These are phyloP conservation scores for Anthracocystis panici-leucophaei DNA, from an alignment of 1,284 basidiomycete species.

Conservation along the genomic window DNA sequence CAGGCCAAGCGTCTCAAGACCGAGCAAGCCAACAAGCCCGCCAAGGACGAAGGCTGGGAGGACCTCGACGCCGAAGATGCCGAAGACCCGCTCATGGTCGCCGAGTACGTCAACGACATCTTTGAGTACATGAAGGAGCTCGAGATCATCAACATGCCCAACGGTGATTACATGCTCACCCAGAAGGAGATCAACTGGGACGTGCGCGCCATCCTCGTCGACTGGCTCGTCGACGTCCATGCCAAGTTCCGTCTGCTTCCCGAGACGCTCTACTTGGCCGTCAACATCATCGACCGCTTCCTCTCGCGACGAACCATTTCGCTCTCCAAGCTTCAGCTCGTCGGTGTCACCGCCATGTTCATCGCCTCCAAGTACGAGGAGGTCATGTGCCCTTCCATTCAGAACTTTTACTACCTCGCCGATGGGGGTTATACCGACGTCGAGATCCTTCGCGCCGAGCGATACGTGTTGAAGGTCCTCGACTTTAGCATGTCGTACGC, in stretches of 20 bases:
- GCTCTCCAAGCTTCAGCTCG: constrained; percentile 91
- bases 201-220: constrained; percentile 85
- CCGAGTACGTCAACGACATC: constrained; percentile 94
- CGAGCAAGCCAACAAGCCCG: constrained; percentile 42
- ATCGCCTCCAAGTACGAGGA: constrained; percentile 96
- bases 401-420: constrained; percentile 78
- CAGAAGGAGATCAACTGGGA: constrained; percentile 68
- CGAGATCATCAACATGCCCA: constrained; percentile 72
- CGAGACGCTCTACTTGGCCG: constrained; percentile 93
- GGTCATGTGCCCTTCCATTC: constrained; percentile 88
- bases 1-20: constrained; percentile 56
- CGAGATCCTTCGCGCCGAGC: constrained; percentile 77
- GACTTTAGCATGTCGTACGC: constrained; percentile 93
- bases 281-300: constrained; percentile 98
- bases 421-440: constrained; percentile 66
- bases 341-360: constrained; percentile 93
- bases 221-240: constrained; percentile 98
- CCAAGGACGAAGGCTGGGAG: constrained; percentile 76
- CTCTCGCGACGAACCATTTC: constrained; percentile 89
- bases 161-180: constrained; percentile 64
- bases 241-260: constrained; percentile 91
- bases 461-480: constrained; percentile 90
- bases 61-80: constrained; percentile 92
- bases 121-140: constrained; percentile 88
- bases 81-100: constrained; percentile 97